A percentile compares a stretch with the other conserved stretches of the same genome.
phyloP scores from a whole-genome alignment of 2,329 filamentous ascomycete species.

The Verticillium nubilum region DNA sequence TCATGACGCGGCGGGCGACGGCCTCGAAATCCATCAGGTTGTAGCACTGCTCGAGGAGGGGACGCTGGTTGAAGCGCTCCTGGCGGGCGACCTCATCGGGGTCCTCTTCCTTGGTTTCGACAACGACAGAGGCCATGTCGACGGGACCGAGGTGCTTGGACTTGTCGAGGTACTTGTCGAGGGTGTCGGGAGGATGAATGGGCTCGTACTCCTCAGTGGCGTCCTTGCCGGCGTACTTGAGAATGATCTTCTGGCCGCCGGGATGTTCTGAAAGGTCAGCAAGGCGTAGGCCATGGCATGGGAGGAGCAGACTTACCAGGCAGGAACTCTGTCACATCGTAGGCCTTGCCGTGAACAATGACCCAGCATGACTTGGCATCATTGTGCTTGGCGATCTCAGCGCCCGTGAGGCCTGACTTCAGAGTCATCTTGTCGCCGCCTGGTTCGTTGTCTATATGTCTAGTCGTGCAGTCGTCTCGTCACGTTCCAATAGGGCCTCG shows the following conservation, averaged over 20 bases:
- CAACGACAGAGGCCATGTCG: slow-evolving; percentile 74
- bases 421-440: slow-evolving; percentile 31
- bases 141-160: slow-evolving; percentile 87
- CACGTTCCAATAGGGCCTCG: too few relatives aligned
- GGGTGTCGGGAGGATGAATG: slow-evolving; percentile 81
- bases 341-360: slow-evolving; percentile 79
- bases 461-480: background rate
- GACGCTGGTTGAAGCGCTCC: slow-evolving; percentile 70
- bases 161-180: slow-evolving; percentile 76
- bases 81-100: slow-evolving; percentile 58
- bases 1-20: slow-evolving; percentile 86
- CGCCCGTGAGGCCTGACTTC: slow-evolving; percentile 30
- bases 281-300: slow-evolving; percentile 4
- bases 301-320: slow-evolving; percentile 46
- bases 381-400: slow-evolving; percentile 64
- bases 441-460: background rate
- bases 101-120: slow-evolving; percentile 63
- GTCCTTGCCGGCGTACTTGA: slow-evolving; percentile 95
- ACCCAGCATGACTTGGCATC: slow-evolving; percentile 85
- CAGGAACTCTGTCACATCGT: slow-evolving; percentile 88
- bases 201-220: slow-evolving; percentile 89
- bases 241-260: slow-evolving; percentile 84
- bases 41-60: slow-evolving; percentile 79
- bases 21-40: slow-evolving; percentile 95
- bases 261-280: slow-evolving; percentile 61